phyloP scores from a whole-genome alignment of 306 rosid genomes.

The Gynostemma pentaphyllum region DNA sequence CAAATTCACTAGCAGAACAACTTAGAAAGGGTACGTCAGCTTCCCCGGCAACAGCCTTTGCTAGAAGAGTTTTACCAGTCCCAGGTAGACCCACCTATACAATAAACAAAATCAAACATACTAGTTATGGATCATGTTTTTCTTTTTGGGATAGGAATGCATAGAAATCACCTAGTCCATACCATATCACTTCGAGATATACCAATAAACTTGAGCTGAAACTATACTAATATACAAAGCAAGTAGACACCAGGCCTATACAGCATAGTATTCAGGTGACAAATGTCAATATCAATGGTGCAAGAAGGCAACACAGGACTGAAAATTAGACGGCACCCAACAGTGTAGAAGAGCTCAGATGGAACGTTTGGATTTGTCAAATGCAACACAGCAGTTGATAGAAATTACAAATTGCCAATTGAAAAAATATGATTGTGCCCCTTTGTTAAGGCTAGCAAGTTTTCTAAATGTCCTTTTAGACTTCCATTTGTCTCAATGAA shows the following conservation, averaged over 20 bases:
- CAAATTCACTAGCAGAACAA: slow-evolving; percentile 99
- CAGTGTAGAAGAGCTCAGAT: neutral
- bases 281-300: neutral
- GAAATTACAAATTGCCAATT: slow-evolving; percentile 1
- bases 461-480: too few species aligned
- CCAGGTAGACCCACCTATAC: slow-evolving; percentile 99
- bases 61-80: slow-evolving; percentile 98
- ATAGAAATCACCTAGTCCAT: neutral
- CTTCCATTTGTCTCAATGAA: too few species aligned
- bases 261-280: neutral
- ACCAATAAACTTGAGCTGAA: neutral
- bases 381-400: neutral
- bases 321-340: neutral
- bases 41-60: slow-evolving; percentile 98
- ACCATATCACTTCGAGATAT: neutral
- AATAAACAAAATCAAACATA: slow-evolving; percentile 10
- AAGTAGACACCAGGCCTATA: neutral
- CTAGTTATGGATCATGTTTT: neutral
- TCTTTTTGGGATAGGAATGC: neutral
- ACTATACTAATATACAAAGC: neutral
- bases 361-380: neutral
- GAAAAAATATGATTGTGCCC: too few species aligned
- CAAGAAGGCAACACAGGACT: neutral
- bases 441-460: too few species aligned
- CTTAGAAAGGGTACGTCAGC: slow-evolving; percentile 97